phyloP scores from a whole-genome alignment of 768 basidiomycete genomes.

The Rhodotorula toruloides region DNA sequence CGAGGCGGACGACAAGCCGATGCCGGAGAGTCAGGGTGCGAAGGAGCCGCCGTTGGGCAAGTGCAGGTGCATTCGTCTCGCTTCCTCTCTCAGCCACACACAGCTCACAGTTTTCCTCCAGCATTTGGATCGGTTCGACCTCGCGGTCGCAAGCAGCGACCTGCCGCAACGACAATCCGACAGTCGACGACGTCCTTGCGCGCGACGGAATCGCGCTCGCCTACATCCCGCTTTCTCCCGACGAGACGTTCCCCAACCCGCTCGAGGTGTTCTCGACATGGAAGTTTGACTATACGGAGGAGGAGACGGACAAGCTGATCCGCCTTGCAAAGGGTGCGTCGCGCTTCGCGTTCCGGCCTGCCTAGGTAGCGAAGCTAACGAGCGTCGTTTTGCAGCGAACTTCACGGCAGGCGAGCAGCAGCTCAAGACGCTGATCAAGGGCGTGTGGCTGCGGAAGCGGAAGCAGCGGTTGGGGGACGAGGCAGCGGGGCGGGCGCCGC shows the following conservation, averaged over 20 bases:
- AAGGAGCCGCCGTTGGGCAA: slow-evolving; percentile 26
- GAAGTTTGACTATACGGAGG: slow-evolving; percentile 32
- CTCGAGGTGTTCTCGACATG: slow-evolving; percentile 26
- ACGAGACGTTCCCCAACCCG: slow-evolving; percentile 19
- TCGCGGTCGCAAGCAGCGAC: background rate
- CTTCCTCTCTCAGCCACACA: background rate
- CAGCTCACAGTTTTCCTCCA: background rate
- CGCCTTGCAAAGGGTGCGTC: slow-evolving; percentile 19
- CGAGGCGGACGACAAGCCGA: slow-evolving; percentile 11
- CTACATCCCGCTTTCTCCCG: slow-evolving; percentile 25
- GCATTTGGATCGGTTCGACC: slow-evolving; percentile 37
- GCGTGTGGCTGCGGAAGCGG: slow-evolving; percentile 34
- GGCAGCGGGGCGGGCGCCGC: background rate
- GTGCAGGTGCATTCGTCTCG: slow-evolving; percentile 19
- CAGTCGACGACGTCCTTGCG: slow-evolving; percentile 7
- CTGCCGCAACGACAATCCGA: slow-evolving; percentile 28
- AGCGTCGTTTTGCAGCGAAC: slow-evolving; percentile 10
- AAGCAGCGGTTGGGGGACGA: slow-evolving; percentile 15
- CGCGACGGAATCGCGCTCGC: slow-evolving; percentile 35
- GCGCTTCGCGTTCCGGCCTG: background rate
- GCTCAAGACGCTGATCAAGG: slow-evolving; percentile 30
- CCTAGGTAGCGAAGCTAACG: background rate
- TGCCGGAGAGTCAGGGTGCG: slow-evolving; percentile 1
- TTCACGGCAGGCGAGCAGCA: slow-evolving; percentile 26
- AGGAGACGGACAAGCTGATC: slow-evolving; percentile 27